phyloP scores from a whole-genome alignment of 768 basidiomycete genomes.

The Suillus subluteus region DNA sequence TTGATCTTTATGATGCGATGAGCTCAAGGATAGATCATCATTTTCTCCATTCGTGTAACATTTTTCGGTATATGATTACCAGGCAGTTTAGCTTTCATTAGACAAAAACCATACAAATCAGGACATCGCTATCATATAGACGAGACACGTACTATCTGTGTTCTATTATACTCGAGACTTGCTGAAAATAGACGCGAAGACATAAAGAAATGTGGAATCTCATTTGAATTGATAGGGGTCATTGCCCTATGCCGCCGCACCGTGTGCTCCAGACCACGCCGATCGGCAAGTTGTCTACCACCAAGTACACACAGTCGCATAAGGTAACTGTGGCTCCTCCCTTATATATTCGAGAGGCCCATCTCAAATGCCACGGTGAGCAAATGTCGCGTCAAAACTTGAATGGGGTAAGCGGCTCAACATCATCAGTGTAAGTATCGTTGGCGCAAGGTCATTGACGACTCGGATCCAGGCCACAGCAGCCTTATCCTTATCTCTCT shows the following conservation, averaged over 20 bases:
- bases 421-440: not conserved
- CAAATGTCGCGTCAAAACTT: slow-evolving; percentile 8
- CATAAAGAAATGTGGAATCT: not conserved
- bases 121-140: not conserved
- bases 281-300: not conserved
- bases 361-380: not conserved
- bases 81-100: not conserved
- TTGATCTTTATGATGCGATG: slow-evolving; percentile 12
- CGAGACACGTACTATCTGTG: not conserved
- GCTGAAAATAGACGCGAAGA: not conserved
- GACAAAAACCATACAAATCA: not conserved
- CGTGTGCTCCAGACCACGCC: not conserved
- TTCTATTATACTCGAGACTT: not conserved
- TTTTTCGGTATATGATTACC: not conserved
- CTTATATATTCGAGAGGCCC: not conserved
- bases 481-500: slow-evolving; percentile 30
- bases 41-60: not conserved
- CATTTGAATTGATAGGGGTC: too few species aligned
- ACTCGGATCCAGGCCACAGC: slow-evolving; percentile 20
- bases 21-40: not conserved
- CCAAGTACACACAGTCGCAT: not conserved
- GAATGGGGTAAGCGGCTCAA: slow-evolving; percentile 26
- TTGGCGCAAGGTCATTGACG: slow-evolving; percentile 2
- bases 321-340: too few species aligned
- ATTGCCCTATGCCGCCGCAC: not conserved